These are phyloP conservation scores for Mycena crocata DNA, from an alignment of 768 basidiomycete genomes.

Conservation along the genomic window DNA sequence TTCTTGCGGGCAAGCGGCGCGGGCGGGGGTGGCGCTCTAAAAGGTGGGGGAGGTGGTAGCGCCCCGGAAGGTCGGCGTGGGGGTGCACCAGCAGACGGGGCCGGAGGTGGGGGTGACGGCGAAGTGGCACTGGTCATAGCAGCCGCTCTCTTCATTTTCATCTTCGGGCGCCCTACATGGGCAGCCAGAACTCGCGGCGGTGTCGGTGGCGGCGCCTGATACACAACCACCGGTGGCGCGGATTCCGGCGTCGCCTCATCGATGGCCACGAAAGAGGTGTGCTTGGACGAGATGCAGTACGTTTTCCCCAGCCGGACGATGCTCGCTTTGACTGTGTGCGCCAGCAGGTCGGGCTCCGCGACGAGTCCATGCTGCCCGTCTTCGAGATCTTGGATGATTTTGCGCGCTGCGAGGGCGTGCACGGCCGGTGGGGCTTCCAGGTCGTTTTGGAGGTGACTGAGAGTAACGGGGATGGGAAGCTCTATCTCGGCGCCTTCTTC, in stretches of 20 bases:
- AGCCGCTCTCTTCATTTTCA: no score
- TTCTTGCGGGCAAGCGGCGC: neutral
- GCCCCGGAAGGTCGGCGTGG: neutral
- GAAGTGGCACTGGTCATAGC: neutral
- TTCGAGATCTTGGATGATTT: slow-evolving; percentile 34
- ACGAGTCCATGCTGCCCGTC: slow-evolving; percentile 27
- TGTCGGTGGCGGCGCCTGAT: neutral
- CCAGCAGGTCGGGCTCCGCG: slow-evolving; percentile 8
- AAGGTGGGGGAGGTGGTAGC: neutral
- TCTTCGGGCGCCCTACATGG: no score
- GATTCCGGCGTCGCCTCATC: slow-evolving; percentile 17
- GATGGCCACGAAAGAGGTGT: slow-evolving; percentile 33
- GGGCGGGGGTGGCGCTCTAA: neutral
- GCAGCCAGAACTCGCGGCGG: no score
- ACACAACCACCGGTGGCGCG: neutral
- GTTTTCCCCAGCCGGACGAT: slow-evolving; percentile 30
- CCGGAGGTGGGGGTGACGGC: neutral
- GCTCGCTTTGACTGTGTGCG: slow-evolving; percentile 27
- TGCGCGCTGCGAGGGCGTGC: slow-evolving; percentile 33
- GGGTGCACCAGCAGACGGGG: neutral
- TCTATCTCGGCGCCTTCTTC: slow-evolving; percentile 32
- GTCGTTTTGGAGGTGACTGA: slow-evolving; percentile 26
- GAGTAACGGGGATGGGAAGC: slow-evolving; percentile 21
- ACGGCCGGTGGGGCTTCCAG: slow-evolving; percentile 24
- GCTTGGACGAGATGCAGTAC: slow-evolving; percentile 31